Evolutionary conservation across 2,329 filamentous ascomycete species (phyloP), one percentile per base, ranked within the genome.

Genomic region (Truncatella angustata): DNA sequence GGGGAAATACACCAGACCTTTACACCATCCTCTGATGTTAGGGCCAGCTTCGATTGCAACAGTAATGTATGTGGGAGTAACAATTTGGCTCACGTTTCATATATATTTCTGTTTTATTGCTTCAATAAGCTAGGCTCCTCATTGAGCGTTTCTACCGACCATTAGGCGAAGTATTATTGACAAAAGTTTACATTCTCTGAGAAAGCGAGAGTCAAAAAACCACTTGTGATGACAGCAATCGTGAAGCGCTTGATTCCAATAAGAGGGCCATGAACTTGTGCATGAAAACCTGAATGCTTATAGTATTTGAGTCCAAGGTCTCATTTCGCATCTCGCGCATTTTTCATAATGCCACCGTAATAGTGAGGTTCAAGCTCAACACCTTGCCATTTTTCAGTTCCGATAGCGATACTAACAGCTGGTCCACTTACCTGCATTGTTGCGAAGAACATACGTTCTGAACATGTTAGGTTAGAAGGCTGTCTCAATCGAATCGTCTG

Each of bases 1-100:
- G 78, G 79, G 5, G 68, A 73, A n/a, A 81, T 61, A 26, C 61
- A 60, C 66, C 69, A 81, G 0, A 77, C 73, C 59, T 77, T 79
- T 4, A 81, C 40, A 5, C 40, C 40, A 20, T 44, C 40, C 40
- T 44, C 40, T 3, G 18, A 44, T 44, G 16, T 20, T 20, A 44
- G 16, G 20, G 16, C 40, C 40, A 21, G n/a, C 23, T 2, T 20
- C 16, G 40, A 44, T 10, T 2, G 18, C 12, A 2, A 23, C 6
- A 20, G n/a, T 26, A 20, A 32, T 9, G 28, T 1, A 32, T 2
- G 7, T 7, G 2, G 7, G 7, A 14, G 2, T 32, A 32, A 2
- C n/a, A n/a, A n/a, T n/a, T n/a, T n/a, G 28, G 28, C 9, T 7
- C 14, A 39, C 20, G 36, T 3, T 16, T 44, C 40, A 44, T 44